A percentile compares a stretch with the other conserved stretches of the same genome.
These are phyloP conservation scores for Agrocybe pediades DNA, from an alignment of 768 basidiomycete species.

Conservation along the genomic window DNA sequence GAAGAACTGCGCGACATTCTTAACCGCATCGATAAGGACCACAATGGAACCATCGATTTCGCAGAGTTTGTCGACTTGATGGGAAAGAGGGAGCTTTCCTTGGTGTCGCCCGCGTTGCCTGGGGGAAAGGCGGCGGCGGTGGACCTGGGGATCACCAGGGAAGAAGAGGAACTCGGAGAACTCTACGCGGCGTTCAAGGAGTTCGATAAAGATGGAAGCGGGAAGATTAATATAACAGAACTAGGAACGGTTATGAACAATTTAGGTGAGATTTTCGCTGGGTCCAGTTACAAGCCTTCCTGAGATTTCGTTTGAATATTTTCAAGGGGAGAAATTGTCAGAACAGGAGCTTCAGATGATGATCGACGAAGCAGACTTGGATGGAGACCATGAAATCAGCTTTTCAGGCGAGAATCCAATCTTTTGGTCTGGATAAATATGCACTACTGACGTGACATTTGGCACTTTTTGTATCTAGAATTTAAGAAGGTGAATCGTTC, in stretches of 20 bases:
- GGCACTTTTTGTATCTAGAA: not conserved
- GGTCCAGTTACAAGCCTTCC: too few relatives aligned
- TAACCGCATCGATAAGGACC: constrained; percentile 1
- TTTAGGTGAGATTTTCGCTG: constrained; percentile 51
- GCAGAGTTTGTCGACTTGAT: constrained; percentile 1
- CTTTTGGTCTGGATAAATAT: not conserved
- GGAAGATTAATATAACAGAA: constrained; percentile 88
- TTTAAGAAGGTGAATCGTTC: not conserved
- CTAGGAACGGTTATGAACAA: constrained; percentile 91
- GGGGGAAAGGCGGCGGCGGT: not conserved
- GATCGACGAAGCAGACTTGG: constrained; percentile 87
- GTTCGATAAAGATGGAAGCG: constrained; percentile 96
- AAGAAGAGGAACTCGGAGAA: not conserved
- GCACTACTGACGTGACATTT: not conserved
- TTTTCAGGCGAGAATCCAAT: constrained; percentile 69
- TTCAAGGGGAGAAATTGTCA: not conserved
- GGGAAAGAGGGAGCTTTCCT: constrained; percentile 2
- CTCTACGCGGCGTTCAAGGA: constrained; percentile 95
- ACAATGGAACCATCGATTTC: constrained; percentile 5
- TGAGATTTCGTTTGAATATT: not conserved
- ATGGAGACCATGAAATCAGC: constrained; percentile 86
- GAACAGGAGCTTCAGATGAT: constrained; percentile 66
- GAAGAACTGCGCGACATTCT: not conserved
- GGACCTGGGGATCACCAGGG: not conserved
- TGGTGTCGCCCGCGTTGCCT: not conserved